Percentiles rank a stretch among this genome's conserved stretches.
phyloP scores from a whole-genome alignment of 2,329 filamentous ascomycete species.

The Fusarium protoensiforme region DNA sequence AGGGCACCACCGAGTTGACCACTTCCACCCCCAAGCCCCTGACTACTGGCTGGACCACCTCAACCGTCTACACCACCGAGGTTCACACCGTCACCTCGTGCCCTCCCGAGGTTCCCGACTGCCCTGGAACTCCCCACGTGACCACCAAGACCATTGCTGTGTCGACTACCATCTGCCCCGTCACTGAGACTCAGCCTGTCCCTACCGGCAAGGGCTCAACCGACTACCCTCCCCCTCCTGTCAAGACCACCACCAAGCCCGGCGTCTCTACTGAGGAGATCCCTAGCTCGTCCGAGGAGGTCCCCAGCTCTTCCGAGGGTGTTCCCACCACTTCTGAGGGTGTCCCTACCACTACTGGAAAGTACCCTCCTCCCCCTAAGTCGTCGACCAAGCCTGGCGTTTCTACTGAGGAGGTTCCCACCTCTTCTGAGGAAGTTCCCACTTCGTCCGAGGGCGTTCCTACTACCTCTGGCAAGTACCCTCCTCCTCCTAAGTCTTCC shows the following conservation, averaged over 20 bases:
- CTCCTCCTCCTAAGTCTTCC: not conserved
- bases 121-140: slow-evolving; percentile 17
- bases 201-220: not conserved
- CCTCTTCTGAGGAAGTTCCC: not conserved
- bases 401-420: not conserved
- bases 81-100: slow-evolving; percentile 28
- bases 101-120: slow-evolving; percentile 21
- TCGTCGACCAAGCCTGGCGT: not conserved
- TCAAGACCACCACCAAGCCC: not conserved
- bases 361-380: not conserved
- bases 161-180: slow-evolving; percentile 28
- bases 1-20: not conserved
- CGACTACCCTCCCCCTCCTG: not conserved
- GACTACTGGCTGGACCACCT: slow-evolving; percentile 15
- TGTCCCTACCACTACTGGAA: not conserved
- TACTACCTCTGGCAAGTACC: not conserved
- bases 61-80: slow-evolving; percentile 33
- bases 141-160: slow-evolving; percentile 26
- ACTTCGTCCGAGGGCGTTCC: not conserved
- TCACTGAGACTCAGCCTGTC: slow-evolving; percentile 10
- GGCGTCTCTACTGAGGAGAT: not conserved
- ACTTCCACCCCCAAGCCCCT: not conserved
- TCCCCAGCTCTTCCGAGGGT: not conserved
- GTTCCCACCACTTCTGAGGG: not conserved
- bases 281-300: not conserved